Base-by-base conservation (phyloP, 352 stramenopile species). In the Halophytophthora polymorphica region DNA sequence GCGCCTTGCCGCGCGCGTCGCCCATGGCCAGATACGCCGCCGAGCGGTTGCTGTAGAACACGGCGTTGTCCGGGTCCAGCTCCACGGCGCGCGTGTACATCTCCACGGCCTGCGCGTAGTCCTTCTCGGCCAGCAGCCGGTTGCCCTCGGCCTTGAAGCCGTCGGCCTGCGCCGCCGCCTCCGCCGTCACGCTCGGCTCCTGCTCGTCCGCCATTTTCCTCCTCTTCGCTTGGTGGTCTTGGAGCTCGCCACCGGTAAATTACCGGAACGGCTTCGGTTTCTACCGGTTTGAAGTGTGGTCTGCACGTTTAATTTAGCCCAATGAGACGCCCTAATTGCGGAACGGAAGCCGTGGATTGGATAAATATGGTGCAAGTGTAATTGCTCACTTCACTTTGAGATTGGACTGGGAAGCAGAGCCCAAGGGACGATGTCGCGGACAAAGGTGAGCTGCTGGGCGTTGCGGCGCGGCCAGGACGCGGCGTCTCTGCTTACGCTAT, bases 141-240 rank as follows among this genome's bases (percentile, higher is more conserved):
- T 96, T 96, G 66, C 86, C 86, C n/a, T 92, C 60, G 6, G 45
- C 66, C 68, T 96, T 96, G 66, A 94, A 95, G 41, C 58, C 61
- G 41, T 94, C 85, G 49, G 86, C 85, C 63, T 92, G 81, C 50
- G 64, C 71, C 33, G 61, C 67, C 44, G 76, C 86, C 53, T 89
- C 77, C 31, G 64, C 53, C 38, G 66, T 73, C 39, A 54, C 45
- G 28, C 31, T 17, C 29, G 33, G 42, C 42, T 49, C 42, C 5
- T 56, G 39, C 21, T 45, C 34, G 15, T 31, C 41, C 50, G 44
- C 44, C 2, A 28, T 45, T 31, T 21, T 3, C 14, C 15, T 17
- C 17, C 15, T 38, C 11, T n/a, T 17, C 3, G 3, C 13, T 38
- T 38, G 25, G 8, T 31, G 4, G 25, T 8, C 25, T 31, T 4